These are phyloP conservation scores for Tolypocladium pustulatum DNA, from an alignment of 2,329 filamentous ascomycete species.

Conservation along the genomic window DNA sequence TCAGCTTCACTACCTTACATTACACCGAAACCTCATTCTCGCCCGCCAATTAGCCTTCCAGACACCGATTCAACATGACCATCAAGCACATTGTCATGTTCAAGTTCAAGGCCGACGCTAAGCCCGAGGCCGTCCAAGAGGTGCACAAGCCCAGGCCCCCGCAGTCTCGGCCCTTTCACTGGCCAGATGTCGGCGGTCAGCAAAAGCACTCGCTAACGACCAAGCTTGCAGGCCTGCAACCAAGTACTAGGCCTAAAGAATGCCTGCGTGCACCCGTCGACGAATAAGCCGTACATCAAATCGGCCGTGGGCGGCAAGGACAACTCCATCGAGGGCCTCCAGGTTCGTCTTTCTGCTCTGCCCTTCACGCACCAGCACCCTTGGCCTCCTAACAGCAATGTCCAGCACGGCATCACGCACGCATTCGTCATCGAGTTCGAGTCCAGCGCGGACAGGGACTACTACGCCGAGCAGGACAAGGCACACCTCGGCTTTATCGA, in stretches of 20 bases:
- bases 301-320: conserved; percentile 48
- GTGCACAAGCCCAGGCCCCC: conserved; percentile 8
- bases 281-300: conserved; percentile 49
- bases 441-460: conserved; percentile 51
- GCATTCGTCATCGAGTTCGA: conserved; percentile 60
- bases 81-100: conserved; percentile 61
- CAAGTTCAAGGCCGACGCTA: conserved; percentile 45
- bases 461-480: conserved; percentile 57
- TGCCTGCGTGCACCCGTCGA: conserved; percentile 50
- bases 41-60: too few relatives aligned
- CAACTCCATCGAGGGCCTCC: conserved; percentile 48
- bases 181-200: background rate
- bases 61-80: background rate
- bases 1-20: background rate
- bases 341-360: conserved; percentile 28
- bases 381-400: background rate
- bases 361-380: background rate
- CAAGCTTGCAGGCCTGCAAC: conserved; percentile 15
- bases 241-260: conserved; percentile 39
- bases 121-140: conserved; percentile 37
- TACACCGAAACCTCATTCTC: background rate
- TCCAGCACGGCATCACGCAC: conserved; percentile 53
- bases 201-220: background rate
- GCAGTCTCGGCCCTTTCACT: background rate
- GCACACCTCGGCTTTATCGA: conserved; percentile 51